A percentile compares a stretch with the other conserved stretches of the same genome.
These are phyloP conservation scores for Cardiospermum halicacabum DNA, from an alignment of 345 rosid species.

Conservation along the genomic window DNA sequence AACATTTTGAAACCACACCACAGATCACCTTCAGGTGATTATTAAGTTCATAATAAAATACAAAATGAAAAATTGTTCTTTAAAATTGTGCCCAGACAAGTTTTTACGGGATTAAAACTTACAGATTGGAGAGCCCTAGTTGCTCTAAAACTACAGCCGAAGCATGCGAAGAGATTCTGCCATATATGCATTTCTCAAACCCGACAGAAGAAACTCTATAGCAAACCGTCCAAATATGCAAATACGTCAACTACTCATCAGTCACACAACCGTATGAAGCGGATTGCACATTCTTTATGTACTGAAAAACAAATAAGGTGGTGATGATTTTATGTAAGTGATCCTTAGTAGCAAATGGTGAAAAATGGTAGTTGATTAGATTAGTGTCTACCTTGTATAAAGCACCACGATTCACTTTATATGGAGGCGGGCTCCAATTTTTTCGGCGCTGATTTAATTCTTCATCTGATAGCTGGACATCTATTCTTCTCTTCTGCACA, in stretches of 20 bases:
- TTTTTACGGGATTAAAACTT: not conserved
- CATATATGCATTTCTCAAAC: no score
- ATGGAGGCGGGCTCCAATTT: slow-evolving; percentile 77
- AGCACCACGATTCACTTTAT: slow-evolving; percentile 65
- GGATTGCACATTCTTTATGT: slow-evolving; percentile 85
- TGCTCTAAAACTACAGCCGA: not conserved
- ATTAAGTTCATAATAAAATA: not conserved
- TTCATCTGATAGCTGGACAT: slow-evolving; percentile 46
- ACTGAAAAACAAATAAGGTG: slow-evolving; percentile 41
- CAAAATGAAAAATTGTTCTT: not conserved
- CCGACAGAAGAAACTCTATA: slow-evolving; percentile 20
- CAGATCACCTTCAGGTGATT: not conserved
- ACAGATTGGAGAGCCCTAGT: not conserved
- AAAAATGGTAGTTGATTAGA: not conserved
- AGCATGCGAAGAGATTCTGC: not conserved
- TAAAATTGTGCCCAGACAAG: not conserved
- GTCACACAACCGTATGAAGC: slow-evolving; percentile 92
- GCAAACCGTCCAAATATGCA: not conserved
- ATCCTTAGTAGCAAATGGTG: not conserved
- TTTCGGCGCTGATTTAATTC: slow-evolving; percentile 72
- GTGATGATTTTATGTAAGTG: not conserved
- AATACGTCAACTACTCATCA: slow-evolving; percentile 49
- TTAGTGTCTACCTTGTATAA: slow-evolving; percentile 55
- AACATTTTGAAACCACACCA: not conserved
- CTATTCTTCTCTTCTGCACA: slow-evolving; percentile 67